Evolutionary conservation across 2,329 filamentous ascomycete genomes (phyloP).

Genomic region (Pyrenochaeta sp.): DNA sequence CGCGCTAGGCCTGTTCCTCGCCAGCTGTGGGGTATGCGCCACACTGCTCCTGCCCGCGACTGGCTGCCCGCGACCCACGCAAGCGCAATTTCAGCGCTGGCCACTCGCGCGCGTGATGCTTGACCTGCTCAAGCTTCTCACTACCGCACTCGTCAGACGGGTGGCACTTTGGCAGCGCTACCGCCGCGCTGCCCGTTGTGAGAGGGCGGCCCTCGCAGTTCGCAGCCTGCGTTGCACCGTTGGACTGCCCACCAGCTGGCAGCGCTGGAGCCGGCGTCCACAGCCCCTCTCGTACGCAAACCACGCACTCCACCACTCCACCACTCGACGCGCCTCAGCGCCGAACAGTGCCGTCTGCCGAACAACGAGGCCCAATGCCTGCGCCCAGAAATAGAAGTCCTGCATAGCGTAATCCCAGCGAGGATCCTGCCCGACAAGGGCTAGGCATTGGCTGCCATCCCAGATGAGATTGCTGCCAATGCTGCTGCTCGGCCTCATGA

Average conservation of each 20-base stretch:
- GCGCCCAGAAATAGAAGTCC: constrained; percentile 34
- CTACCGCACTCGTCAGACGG: constrained; percentile 4
- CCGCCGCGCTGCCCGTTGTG: not conserved
- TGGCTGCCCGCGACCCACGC: no score
- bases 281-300: no score
- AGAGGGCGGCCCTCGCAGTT: no score
- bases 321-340: no score
- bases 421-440: constrained; percentile 26
- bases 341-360: no score
- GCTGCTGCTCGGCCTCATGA: constrained; percentile 20
- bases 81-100: constrained; percentile 21
- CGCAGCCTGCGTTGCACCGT: no score
- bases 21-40: constrained; percentile 10
- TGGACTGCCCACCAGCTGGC: not conserved
- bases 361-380: constrained; percentile 22
- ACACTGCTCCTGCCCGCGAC: constrained; percentile 3
- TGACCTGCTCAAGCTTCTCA: constrained; percentile 30
- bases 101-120: constrained; percentile 18
- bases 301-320: constrained; percentile 14
- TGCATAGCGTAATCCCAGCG: constrained; percentile 25
- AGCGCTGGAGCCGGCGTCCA: constrained; percentile 13
- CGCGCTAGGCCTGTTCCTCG: constrained; percentile 19
- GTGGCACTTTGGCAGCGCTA: not conserved
- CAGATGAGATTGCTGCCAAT: constrained; percentile 36
- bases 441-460: constrained; percentile 30